Evolutionary conservation across 2,329 filamentous ascomycete species (phyloP).

Genomic region (Emydomyces testavorans): DNA sequence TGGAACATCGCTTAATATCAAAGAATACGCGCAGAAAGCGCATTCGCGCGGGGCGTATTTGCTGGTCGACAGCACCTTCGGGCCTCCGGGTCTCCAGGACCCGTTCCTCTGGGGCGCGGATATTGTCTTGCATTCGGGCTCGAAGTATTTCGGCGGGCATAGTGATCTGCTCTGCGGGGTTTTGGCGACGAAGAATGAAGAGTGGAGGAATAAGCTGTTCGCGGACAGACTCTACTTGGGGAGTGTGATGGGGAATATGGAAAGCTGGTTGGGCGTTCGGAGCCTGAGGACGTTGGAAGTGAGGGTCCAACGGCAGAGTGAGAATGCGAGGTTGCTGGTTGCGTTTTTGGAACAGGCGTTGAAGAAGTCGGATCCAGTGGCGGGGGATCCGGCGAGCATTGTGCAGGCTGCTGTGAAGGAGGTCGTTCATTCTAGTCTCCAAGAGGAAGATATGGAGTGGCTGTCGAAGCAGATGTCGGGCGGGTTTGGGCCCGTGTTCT

Average conservation of each 20-base stretch:
- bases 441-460: constrained; percentile 59
- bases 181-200: constrained; percentile 50
- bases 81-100: constrained; percentile 76
- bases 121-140: constrained; percentile 81
- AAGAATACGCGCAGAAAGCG: constrained; percentile 59
- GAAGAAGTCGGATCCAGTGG: constrained; percentile 26
- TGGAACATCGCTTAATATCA: constrained; percentile 66
- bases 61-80: constrained; percentile 85
- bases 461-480: constrained; percentile 77
- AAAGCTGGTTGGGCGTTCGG: constrained; percentile 83
- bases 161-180: constrained; percentile 87
- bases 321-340: constrained; percentile 58
- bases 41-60: constrained; percentile 61
- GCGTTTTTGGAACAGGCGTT: constrained; percentile 53
- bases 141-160: constrained; percentile 94
- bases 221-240: constrained; percentile 67
- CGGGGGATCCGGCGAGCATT: constrained; percentile 33
- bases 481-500: constrained; percentile 82
- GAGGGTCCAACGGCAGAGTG: constrained; percentile 64
- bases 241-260: constrained; percentile 74
- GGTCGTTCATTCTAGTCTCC: constrained; percentile 69
- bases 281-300: constrained; percentile 78
- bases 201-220: constrained; percentile 51
- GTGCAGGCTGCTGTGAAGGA: constrained; percentile 47
- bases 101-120: constrained; percentile 75